Evolutionary conservation across 176 grass and related monocot genomes (phyloP).

Genomic region (Pharus latifolius): DNA sequence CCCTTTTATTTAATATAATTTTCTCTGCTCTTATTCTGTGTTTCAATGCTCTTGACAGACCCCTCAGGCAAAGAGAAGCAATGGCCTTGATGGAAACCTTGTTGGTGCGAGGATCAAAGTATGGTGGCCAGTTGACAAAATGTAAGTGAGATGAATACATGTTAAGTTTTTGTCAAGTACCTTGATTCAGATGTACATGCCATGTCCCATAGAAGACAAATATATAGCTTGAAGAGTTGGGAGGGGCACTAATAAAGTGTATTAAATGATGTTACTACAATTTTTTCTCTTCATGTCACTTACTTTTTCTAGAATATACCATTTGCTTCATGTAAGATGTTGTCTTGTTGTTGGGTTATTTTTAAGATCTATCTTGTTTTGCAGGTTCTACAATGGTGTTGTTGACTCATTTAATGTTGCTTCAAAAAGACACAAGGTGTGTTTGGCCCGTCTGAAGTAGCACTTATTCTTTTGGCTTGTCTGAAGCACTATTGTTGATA

Average conservation of each 20-base stretch:
- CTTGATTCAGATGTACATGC: not conserved
- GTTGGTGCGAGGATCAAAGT: conserved; percentile 72
- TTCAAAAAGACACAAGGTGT: conserved; percentile 63
- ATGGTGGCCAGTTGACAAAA: conserved; percentile 83
- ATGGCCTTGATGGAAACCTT: conserved; percentile 35
- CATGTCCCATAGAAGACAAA: not conserved
- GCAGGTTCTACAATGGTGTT: conserved; percentile 70
- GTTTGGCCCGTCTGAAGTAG: too few relatives aligned
- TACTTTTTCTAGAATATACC: not conserved
- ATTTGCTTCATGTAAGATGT: conserved; percentile 4
- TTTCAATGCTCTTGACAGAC: conserved; percentile 27
- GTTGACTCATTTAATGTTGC: conserved; percentile 26
- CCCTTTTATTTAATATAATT: not conserved
- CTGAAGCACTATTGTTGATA: not conserved
- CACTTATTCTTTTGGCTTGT: not conserved
- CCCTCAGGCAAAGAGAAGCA: conserved; percentile 34
- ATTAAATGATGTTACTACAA: too few relatives aligned
- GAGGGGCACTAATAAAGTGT: too few relatives aligned
- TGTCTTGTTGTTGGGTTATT: not conserved
- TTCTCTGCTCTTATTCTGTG: not conserved
- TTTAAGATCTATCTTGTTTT: conserved; percentile 23
- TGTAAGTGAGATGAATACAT: conserved; percentile 35
- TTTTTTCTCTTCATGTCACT: not conserved
- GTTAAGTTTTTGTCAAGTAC: too few relatives aligned
- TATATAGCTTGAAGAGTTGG: too few relatives aligned